Evolutionary conservation across 768 basidiomycete species (phyloP), one percentile per base, ranked within the genome.

Genomic region (Psilocybe cyanescens): DNA sequence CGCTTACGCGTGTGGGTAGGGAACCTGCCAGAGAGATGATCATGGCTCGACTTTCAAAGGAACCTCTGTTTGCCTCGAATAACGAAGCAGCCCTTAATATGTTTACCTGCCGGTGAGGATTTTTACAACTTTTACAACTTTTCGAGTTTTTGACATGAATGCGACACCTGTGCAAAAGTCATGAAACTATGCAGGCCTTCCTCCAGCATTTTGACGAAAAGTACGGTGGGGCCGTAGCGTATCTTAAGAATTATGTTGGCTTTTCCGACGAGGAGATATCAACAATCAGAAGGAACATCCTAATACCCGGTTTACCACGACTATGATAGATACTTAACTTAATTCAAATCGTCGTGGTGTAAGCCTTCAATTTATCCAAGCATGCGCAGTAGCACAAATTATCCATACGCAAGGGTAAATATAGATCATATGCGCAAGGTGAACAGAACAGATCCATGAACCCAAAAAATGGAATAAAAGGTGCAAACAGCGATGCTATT

Each of bases 11-110:
- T 59, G 77, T 94, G 39, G 92, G 92, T 4, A 86, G 93, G 37
- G 92, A 93, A 71, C 92, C 92, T 17, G 85, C 86, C 11, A 83
- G 92, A 29, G 85, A 84, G 63, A 85, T 80, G 79, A 84, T 94
- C 44, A 85, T 92, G 79, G 74, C 78, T 44, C 82, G 92, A 6
- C 80, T 94, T 30, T 75, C 80, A 8, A 87, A 87, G 66, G 89
- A 91, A 60, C 90, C 92, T 0, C 61, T 90, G 11, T 93, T 93
- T 70, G 87, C 89, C 1, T 80, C 86, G 5, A 89, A 92, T 65
- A 85, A 81, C 45, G 84, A 90, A 58, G 90, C 90, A 24, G 90
- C 90, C 1, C 76, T 91, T n/a, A 92, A 91, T 62, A 91, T 93
- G 90, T 85, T 94, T 55, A 85, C 88, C 3, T 92, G 90, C 66